Base-by-base conservation (phyloP, 768 basidiomycete genomes). In the Leccinum imitatum region DNA sequence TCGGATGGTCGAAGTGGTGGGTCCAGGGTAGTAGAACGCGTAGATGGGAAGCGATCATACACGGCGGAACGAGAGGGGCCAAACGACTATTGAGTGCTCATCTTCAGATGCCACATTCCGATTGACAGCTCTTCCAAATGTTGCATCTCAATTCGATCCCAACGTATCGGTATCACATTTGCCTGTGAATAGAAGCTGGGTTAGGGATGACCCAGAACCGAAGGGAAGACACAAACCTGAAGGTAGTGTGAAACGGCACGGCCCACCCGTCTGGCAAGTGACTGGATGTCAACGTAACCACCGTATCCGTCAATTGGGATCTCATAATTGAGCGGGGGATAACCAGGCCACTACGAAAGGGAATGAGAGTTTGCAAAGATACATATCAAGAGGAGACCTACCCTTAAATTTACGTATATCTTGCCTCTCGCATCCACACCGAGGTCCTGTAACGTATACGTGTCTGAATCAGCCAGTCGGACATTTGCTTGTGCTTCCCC, bases 201-300 rank as follows among this genome's bases (percentile, higher is more conserved):
- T 68, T 41, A 65, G 64, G 50, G 48, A 57, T 31, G 50, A 50
- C 44, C 23, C 53, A 31, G 53, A 59, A 7, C n/a, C 23, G 57
- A 51, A 48, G 53, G 58, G 59, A 46, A 46, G 56, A 50, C 11
- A 56, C 68, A 69, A 67, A 83, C 89, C 82, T 90, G 87, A 57
- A 91, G 79, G 71, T 87, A 91, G 69, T 91, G 89, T 53, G 87
- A 80, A 71, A 86, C 87, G 52, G 87, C 87, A 62, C 89, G 80
- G 15, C 84, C 84, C 52, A 88, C 82, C 56, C 89, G 80, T 67
- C 89, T 79, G 52, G 85, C 84, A 30, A 91, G 80, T 6, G 87
- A 86, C 71, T 84, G 80, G 37, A 90, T 76, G 66, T 84, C 84
- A 44, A 87, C 81, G 50, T 83, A 84, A 31, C 87, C 84, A 58